phyloP scores from a whole-genome alignment of 2,329 filamentous ascomycete genomes.

The Ophiostoma himal-ulmi region DNA sequence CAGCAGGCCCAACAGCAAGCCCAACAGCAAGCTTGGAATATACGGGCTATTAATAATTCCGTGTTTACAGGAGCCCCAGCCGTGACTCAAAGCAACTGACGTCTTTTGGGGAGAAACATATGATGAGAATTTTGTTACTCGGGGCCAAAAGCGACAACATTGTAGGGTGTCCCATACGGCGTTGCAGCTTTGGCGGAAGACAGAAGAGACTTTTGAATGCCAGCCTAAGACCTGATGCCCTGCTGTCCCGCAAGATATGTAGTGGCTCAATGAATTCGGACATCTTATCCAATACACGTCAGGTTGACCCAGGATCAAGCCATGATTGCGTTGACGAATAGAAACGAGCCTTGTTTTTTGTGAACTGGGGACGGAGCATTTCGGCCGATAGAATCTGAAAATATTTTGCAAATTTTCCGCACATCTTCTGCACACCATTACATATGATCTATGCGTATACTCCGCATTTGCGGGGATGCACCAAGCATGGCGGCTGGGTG shows the following conservation, averaged over 20 bases:
- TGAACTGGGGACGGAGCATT: slow-evolving; percentile 1
- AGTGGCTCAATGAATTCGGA: no score
- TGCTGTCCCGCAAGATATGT: no score
- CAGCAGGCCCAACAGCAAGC: slow-evolving; percentile 24
- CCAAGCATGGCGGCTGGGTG: background rate
- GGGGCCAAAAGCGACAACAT: no score
- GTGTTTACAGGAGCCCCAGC: background rate
- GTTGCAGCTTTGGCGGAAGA: no score
- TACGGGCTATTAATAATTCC: background rate
- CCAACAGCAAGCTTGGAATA: slow-evolving; percentile 23
- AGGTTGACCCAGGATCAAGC: background rate
- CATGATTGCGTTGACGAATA: background rate
- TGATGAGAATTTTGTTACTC: no score
- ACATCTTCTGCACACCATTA: background rate
- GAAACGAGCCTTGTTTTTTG: background rate
- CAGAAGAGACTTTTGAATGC: no score
- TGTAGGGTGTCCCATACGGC: no score
- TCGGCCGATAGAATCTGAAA: background rate
- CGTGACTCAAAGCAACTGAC: background rate
- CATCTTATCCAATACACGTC: background rate
- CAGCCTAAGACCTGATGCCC: no score
- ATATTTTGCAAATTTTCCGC: background rate
- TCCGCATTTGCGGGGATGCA: slow-evolving; percentile 6
- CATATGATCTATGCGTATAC: background rate
- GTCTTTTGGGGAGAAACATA: no score